Base-by-base conservation (phyloP, 305 asterid genomes). In the Plantago lanceolata region DNA sequence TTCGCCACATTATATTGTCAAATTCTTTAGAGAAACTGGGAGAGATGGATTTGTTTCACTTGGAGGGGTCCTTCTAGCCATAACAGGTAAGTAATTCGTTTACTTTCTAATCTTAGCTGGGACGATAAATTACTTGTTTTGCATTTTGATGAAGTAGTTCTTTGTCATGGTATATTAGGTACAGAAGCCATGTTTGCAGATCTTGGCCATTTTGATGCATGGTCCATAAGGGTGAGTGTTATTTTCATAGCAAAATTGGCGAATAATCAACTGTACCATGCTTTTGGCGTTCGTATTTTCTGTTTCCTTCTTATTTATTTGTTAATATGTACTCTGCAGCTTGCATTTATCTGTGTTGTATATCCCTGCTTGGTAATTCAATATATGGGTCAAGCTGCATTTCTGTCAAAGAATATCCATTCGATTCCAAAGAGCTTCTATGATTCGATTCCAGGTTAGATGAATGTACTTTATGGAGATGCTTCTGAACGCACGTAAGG, bases 331-430 rank as follows among this genome's bases (percentile, higher is more conserved):
- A 57, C 40, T 63, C 52, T 76, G 77, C 94, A 89, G 98, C 71
- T 85, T 75, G 96, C 96, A 61, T 89, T 92, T 81, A 67, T 80
- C 33, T 69, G 71, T 63, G 76, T 76, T 52, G 93, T 89, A 58
- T 92, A 92, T 77, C 98, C 98, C 50, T 86, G 96, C 73, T 84
- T 89, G 80, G 93, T 85, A 40, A 69, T 89, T 76, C 98, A 92
- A 76, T 71, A 71, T 14, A 71, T 71, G 76, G 76, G 76, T n/a
- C 76, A 71, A 66, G 76, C 76, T 44, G 76, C 76, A 8, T 71
- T 51, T 48, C 64, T 71, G 18, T 65, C 76, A 14, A 47, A 60
- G 67, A 43, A 91, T 64, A 67, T 82, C 48, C 8, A 65, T 28
- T 79, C 85, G 19, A 77, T 88, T 63, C 76, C 81, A 48, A 74